Base-by-base conservation (phyloP, 805 yeast species). In the Wickerhamiella australiensis region DNA sequence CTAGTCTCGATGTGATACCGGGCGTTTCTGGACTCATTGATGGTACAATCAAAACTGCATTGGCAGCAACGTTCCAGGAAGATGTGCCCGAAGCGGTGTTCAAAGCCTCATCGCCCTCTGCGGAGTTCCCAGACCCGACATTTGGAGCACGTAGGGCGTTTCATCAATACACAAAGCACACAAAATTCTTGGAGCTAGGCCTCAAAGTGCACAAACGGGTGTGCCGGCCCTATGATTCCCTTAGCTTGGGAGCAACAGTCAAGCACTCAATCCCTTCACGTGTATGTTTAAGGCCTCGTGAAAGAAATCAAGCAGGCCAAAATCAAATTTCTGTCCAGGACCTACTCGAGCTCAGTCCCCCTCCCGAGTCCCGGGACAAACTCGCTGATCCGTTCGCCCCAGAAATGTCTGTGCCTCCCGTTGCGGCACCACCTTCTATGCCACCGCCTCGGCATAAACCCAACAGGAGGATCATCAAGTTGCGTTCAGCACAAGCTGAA, bases 41-140 rank as follows among this genome's bases (percentile, higher is more conserved):
- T 22, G 33, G 46, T 22, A 54, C 56, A 23, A 50, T 64, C 46
- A 54, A 55, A 47, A 42, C 48, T 18, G 52, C 59, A 31, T 50
- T 65, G 40, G 50, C 54, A 2, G 62, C 55, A 29, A 52, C 65
- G n/a, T 56, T 65, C 49, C 45, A 54, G 20, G 66, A 65, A 29
- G 68, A 65, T 50, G 54, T 65, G 13, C 68, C 67, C 27, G 65
- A 61, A 42, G 54, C 59, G 18, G 51, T 64, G 18, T 60, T 63
- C 57, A 53, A 60, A 31, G 50, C 57, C 45, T 57, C 61, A 20
- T 56, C 52, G 35, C 55, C 60, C 3, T 15, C 12, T 1, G 23
- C 50, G n/a, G 29, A 18, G 23, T 51, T 49, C n/a, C 61, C 61
- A 1, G 57, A 57, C 45, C 60, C 61, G 9, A 46, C 48, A 18